Evolutionary conservation across 1,284 basidiomycete species (phyloP).

Genomic region (Ganoderma sp.): DNA sequence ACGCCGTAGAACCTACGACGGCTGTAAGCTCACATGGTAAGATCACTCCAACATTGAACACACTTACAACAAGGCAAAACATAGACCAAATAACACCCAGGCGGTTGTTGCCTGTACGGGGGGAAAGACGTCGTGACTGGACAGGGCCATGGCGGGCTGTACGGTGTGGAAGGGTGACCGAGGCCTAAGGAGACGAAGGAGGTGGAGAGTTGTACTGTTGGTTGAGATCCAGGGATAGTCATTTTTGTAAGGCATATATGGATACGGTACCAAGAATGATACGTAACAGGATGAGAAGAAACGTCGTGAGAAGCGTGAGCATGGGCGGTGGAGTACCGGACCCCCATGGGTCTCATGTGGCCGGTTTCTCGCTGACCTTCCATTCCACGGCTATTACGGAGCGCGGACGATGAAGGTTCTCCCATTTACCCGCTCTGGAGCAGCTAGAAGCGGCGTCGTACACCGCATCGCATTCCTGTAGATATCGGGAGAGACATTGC

Average conservation of each 20-base stretch:
- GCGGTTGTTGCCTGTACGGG: neutral
- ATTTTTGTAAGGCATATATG: no score
- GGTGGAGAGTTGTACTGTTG: neutral
- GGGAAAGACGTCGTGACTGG: neutral
- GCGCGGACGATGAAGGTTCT: neutral
- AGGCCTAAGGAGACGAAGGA: neutral
- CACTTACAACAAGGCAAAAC: constrained; percentile 7
- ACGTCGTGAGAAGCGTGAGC: neutral
- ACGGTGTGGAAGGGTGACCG: neutral
- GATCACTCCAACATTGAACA: neutral
- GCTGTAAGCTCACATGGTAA: neutral
- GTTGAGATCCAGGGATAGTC: neutral
- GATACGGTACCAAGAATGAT: neutral
- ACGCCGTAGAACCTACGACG: constrained; percentile 2
- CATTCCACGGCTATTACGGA: neutral
- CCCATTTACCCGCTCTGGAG: neutral
- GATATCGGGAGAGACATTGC: neutral
- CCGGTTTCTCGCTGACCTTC: neutral
- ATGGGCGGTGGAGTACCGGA: neutral
- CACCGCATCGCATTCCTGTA: neutral
- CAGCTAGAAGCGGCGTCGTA: neutral
- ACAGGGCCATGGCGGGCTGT: neutral
- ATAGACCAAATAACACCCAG: neutral
- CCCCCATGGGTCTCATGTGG: neutral
- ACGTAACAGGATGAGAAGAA: neutral